A percentile compares a stretch with the other conserved stretches of the same genome.
These are phyloP conservation scores for Debaryomyces subglobosus DNA, from an alignment of 1,139 yeast species.

Conservation along the genomic window DNA sequence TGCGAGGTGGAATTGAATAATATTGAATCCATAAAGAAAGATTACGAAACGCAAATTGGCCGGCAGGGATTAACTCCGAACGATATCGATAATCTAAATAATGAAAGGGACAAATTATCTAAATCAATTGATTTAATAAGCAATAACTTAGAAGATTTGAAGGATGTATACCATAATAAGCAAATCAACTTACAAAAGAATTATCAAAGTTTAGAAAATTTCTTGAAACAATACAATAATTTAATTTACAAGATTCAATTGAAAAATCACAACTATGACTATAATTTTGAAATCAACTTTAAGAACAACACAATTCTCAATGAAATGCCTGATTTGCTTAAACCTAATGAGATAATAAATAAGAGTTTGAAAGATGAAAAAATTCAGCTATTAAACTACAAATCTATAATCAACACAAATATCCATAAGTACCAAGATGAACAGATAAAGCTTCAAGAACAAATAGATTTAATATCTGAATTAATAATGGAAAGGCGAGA, in stretches of 20 bases:
- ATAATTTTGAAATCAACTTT: constrained; percentile 34
- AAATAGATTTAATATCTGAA: constrained; percentile 58
- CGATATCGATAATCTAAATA: constrained; percentile 63
- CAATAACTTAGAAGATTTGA: constrained; percentile 40
- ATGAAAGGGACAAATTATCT: constrained; percentile 61
- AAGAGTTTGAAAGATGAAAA: constrained; percentile 42
- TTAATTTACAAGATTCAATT: constrained; percentile 50
- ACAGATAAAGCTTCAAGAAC: constrained; percentile 59
- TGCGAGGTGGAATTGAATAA: constrained; percentile 48
- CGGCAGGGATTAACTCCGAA: constrained; percentile 61
- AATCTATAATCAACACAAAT: constrained; percentile 50
- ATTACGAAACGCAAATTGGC: constrained; percentile 50
- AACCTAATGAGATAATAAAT: constrained; percentile 34
- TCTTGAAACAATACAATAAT: constrained; percentile 59
- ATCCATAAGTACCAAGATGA: constrained; percentile 64
- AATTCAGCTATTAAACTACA: constrained; percentile 45
- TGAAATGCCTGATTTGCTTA: constrained; percentile 27
- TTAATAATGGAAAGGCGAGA: constrained; percentile 59
- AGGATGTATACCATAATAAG: constrained; percentile 44
- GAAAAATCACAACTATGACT: constrained; percentile 25
- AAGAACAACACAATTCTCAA: constrained; percentile 23
- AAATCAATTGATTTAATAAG: constrained; percentile 56
- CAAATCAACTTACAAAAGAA: constrained; percentile 51
- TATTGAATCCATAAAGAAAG: constrained; percentile 48
- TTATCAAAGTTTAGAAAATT: constrained; percentile 52